Evolutionary conservation across 2,329 filamentous ascomycete genomes (phyloP).

Genomic region (Ophiostoma himal-ulmi): DNA sequence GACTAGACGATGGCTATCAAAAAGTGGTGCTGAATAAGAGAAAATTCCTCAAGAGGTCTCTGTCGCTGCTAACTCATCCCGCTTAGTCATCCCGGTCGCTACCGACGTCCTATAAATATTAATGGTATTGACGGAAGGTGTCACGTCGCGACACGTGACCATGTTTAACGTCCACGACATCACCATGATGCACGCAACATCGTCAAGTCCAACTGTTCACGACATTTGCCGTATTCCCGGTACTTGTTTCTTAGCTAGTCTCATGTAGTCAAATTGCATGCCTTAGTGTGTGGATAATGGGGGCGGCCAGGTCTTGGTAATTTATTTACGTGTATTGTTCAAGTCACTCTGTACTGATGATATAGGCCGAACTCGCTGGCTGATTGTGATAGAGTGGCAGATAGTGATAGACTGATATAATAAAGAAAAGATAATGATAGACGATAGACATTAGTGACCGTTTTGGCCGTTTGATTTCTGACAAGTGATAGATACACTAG

Average conservation of each 20-base stretch:
- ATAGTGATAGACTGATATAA: not conserved
- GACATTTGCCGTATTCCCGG: not conserved
- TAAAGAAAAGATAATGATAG: not conserved
- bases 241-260: conserved; percentile 1
- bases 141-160: not conserved
- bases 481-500: not conserved
- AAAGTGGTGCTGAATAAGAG: too few species aligned
- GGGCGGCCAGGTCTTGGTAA: not conserved
- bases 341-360: not conserved
- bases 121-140: not conserved
- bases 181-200: not conserved
- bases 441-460: not conserved
- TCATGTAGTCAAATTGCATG: not conserved
- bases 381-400: not conserved
- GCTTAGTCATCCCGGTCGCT: too few species aligned
- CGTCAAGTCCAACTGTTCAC: not conserved
- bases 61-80: too few species aligned
- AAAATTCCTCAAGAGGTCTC: too few species aligned
- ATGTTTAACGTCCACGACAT: not conserved
- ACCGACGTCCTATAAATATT: too few species aligned
- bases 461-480: not conserved
- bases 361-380: not conserved
- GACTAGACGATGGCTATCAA: too few species aligned
- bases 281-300: not conserved
- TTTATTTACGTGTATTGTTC: not conserved